phyloP scores from a whole-genome alignment of 768 basidiomycete genomes.

The Suillus occidentalis region DNA sequence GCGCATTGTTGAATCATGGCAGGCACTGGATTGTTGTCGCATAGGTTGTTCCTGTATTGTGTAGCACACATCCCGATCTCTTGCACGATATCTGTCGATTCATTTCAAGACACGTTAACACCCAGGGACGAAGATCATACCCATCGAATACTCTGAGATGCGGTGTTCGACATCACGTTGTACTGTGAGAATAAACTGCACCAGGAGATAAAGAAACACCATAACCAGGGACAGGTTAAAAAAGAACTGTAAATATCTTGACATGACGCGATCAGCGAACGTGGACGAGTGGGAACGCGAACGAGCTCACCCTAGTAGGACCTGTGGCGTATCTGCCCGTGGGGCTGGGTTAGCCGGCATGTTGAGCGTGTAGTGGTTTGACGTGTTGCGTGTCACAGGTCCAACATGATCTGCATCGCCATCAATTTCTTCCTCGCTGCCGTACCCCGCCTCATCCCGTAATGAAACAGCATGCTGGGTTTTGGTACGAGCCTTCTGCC shows the following conservation, averaged over 20 bases:
- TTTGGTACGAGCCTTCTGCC: conserved; percentile 47
- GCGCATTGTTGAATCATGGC: conserved; percentile 86
- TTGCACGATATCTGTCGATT: conserved; percentile 74
- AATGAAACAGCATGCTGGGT: conserved; percentile 20
- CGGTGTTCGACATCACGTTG: conserved; percentile 88
- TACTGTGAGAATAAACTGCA: conserved; percentile 88
- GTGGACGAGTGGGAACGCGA: conserved; percentile 2
- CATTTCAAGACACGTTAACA: conserved; percentile 19
- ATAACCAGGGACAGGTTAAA: conserved; percentile 87
- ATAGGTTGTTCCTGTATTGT: conserved; percentile 81
- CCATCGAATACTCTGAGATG: conserved; percentile 85
- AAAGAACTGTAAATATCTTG: conserved; percentile 89
- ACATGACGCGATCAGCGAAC: conserved; percentile 16
- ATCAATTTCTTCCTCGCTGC: conserved; percentile 49
- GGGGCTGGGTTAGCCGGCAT: conserved; percentile 60
- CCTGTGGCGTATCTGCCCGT: conserved; percentile 71
- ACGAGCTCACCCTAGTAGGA: conserved; percentile 75
- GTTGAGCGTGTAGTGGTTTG: conserved; percentile 84
- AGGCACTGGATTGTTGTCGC: conserved; percentile 73
- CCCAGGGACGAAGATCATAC: conserved; percentile 42
- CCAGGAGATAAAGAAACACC: conserved; percentile 79
- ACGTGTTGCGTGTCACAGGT: conserved; percentile 54
- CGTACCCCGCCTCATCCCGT: conserved; percentile 34
- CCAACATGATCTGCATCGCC: conserved; percentile 40
- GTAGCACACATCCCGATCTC: conserved; percentile 87